Evolutionary conservation across 805 yeast species (phyloP), one percentile per base, ranked within the genome.

Genomic region (Ogataea nitratoaversa): DNA sequence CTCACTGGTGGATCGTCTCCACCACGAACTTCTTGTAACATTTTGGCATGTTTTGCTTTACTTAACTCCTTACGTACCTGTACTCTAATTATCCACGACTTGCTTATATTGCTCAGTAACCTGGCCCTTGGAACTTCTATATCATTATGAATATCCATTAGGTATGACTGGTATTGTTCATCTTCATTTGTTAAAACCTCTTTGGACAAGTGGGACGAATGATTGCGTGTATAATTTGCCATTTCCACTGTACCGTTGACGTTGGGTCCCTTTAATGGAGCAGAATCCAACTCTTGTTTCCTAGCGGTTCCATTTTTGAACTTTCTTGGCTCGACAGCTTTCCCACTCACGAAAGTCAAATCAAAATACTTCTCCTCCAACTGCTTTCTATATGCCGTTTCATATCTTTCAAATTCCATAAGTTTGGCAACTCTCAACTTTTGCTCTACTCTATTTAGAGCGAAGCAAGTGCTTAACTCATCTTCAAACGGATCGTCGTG

Each of bases 401-500:
- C 59, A 34, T 55, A 53, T 18, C 41, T 45, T 12, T 35, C 50
- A 37, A 61, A 59, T 4, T 47, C 50, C 3, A 37, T 37, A 13
- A 50, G 16, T 42, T 84, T 80, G 19, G 74, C 76, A 11, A 76
- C 36, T 45, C 96, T 68, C 37, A 69, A 65, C 47, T 67, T 70
- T 55, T 87, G 95, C 49, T 82, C 91, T n/a, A 69, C 43, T 17
- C 63, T 37, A 1, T 95, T 95, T 9, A 83, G 68, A 49, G 82
- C 81, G 52, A 73, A 79, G 20, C 82, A 76, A 53, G 76, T 67
- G 18, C 77, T 73, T 34, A 90, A 63, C 50, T 86, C 81, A 7
- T 79, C 68, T 60, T 91, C 98, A 58, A 90, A 89, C 7, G 95
- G 91, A 60, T 91, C 97, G 59, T 86, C 95, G 41, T 86, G 95